These are phyloP conservation scores for Penicillium simplicissimum DNA, from an alignment of 495 filamentous ascomycete genomes.

Conservation along the genomic window DNA sequence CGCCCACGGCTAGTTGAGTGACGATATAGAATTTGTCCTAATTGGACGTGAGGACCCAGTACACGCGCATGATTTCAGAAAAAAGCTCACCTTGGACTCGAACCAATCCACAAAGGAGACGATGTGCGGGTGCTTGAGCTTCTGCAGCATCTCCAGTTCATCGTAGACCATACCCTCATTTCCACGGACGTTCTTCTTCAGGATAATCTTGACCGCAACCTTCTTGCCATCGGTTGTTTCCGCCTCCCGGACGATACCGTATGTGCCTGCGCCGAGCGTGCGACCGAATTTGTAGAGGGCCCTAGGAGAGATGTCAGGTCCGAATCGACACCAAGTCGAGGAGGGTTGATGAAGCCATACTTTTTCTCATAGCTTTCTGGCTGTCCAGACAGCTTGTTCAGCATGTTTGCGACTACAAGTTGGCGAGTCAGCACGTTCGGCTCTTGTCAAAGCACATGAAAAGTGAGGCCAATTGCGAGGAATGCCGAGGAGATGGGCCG, in stretches of 20 bases:
- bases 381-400: constrained; percentile 97
- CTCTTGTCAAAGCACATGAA: constrained; percentile 3
- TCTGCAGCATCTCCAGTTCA: constrained; percentile 89
- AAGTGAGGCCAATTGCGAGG: not conserved
- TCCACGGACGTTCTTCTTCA: constrained; percentile 98
- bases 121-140: constrained; percentile 90
- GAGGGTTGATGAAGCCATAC: constrained; percentile 45
- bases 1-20: constrained; percentile 92
- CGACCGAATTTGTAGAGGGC: constrained; percentile 86
- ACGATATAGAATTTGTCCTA: constrained; percentile 99
- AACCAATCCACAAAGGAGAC: constrained; percentile 99
- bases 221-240: constrained; percentile 73
- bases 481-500: not conserved
- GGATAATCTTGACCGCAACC: constrained; percentile 97
- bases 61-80: not conserved
- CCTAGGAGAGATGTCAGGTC: constrained; percentile 43
- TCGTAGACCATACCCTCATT: constrained; percentile 99
- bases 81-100: constrained; percentile 69
- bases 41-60: constrained; percentile 10
- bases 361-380: constrained; percentile 99
- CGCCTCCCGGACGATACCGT: constrained; percentile 96
- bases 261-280: constrained; percentile 94
- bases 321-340: constrained; percentile 10
- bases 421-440: constrained; percentile 33
- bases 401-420: constrained; percentile 76